These are phyloP conservation scores for Saccharum hybrid DNA, from an alignment of 202 grass and related monocot genomes.

Conservation along the genomic window DNA sequence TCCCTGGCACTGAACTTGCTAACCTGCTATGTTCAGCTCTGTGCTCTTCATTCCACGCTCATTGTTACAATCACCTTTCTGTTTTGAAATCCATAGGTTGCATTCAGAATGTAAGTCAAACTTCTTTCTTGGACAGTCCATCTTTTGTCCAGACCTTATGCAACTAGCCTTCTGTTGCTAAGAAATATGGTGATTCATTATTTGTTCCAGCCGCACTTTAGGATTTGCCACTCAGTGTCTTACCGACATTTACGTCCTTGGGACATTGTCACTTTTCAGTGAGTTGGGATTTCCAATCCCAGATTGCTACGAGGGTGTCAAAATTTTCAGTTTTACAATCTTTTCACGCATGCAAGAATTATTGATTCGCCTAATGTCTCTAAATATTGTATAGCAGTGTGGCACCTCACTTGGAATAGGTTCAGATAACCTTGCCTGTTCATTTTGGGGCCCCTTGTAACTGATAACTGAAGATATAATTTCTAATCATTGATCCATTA, in stretches of 20 bases:
- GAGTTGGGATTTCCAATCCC: neutral
- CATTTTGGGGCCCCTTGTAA: neutral
- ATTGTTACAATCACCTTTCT: neutral
- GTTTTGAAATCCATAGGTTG: conserved; percentile 6
- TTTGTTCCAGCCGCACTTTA: neutral
- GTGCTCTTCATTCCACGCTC: neutral
- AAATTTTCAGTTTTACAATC: neutral
- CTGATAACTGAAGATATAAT: conserved; percentile 16
- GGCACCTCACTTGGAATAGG: neutral
- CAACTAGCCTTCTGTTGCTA: neutral
- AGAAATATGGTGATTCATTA: neutral
- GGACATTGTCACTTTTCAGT: neutral
- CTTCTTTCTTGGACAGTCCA: neutral
- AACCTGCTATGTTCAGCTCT: neutral
- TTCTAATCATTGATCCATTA: conserved; percentile 36
- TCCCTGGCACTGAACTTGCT: neutral
- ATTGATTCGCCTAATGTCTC: neutral
- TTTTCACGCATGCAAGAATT: neutral
- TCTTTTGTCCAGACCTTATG: neutral
- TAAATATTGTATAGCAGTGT: neutral
- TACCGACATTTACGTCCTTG: neutral
- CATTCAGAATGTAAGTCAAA: neutral
- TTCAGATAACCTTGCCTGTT: neutral
- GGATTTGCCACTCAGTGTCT: neutral
- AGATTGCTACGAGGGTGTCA: neutral